Base-by-base conservation (phyloP, 805 yeast species). In the Wickerhamomyces alni region DNA sequence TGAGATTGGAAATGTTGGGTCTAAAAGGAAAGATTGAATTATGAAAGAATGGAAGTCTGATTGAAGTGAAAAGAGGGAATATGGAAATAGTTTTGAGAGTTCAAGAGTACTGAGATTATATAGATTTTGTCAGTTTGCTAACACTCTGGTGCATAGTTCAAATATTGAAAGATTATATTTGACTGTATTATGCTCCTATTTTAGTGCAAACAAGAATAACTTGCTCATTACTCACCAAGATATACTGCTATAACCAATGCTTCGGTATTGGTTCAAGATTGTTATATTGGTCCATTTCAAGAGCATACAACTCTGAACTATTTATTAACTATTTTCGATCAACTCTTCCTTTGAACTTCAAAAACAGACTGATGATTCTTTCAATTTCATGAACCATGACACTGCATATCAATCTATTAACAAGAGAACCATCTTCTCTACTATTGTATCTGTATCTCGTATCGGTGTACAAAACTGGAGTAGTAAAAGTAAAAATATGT, bases 141-240 rank as follows among this genome's bases (percentile, higher is more conserved):
- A 84, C 94, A 85, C 91, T 83, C 93, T 82, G 93, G 88, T 78
- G 82, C 81, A 75, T 70, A 69, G 74, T 77, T 58, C 46, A 32
- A 40, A 41, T 16, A 26, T 31, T 27, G 33, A 15, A 29, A 16
- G 22, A 21, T 12, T 17, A 33, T 33, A 32, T 46, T 35, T 48
- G 50, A 47, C 80, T 61, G 66, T 82, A 77, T 73, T 73, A 73
- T 75, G 80, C 75, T 80, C 89, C 94, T 82, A 84, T 85, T 85
- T 81, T 78, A 77, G 82, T 68, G 88, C 88, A 82, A 86, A 82
- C 95, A 67, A 86, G 87, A 83, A 62, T 47, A 49, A 72, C 33
- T 36, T 65, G 82, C 75, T 70, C 61, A 61, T 67, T 83, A 82
- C 91, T 83, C 91, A 83, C 82, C 89, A 61, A 70, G 67, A 58